Percentiles rank a stretch among this genome's conserved stretches.
phyloP scores from a whole-genome alignment of 257 asterid species.

The Hygrophila difformis region DNA sequence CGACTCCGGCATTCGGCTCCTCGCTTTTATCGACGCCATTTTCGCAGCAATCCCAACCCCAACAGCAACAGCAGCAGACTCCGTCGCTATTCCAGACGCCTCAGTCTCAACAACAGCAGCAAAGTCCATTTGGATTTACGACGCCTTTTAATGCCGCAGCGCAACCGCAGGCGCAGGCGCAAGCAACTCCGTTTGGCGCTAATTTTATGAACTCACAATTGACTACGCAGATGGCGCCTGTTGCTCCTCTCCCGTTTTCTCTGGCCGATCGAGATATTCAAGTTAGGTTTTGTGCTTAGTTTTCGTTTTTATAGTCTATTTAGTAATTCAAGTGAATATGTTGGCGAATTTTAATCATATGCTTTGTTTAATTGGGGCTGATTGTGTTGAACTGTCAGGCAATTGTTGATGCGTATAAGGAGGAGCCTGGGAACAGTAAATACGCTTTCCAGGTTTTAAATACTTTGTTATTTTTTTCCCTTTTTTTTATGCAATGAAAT shows the following conservation, averaged over 20 bases:
- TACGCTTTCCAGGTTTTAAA: constrained; percentile 76
- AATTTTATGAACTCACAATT: constrained; percentile 60
- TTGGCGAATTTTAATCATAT: constrained; percentile 1
- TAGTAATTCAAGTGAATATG: background rate
- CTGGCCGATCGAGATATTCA: constrained; percentile 93
- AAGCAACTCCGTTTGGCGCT: constrained; percentile 26
- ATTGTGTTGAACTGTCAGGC: constrained; percentile 37
- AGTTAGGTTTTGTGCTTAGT: constrained; percentile 19
- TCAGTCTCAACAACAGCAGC: constrained; percentile 44
- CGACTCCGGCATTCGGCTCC: constrained; percentile 52
- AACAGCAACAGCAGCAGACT: constrained; percentile 46
- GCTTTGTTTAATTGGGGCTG: constrained; percentile 1
- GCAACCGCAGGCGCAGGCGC: constrained; percentile 41
- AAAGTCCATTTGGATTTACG: constrained; percentile 43
- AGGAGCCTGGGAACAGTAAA: constrained; percentile 79
- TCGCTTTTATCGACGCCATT: constrained; percentile 70
- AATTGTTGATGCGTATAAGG: constrained; percentile 88
- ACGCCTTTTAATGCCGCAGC: constrained; percentile 42
- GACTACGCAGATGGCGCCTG: constrained; percentile 99
- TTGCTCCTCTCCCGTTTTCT: constrained; percentile 86
- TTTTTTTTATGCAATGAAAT: background rate
- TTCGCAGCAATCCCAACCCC: constrained; percentile 52
- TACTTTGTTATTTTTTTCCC: background rate
- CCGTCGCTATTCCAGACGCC: constrained; percentile 57
- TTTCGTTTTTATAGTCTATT: background rate